These are phyloP conservation scores for Gastrolobium bilobum DNA, from an alignment of 306 rosid genomes.

Conservation along the genomic window DNA sequence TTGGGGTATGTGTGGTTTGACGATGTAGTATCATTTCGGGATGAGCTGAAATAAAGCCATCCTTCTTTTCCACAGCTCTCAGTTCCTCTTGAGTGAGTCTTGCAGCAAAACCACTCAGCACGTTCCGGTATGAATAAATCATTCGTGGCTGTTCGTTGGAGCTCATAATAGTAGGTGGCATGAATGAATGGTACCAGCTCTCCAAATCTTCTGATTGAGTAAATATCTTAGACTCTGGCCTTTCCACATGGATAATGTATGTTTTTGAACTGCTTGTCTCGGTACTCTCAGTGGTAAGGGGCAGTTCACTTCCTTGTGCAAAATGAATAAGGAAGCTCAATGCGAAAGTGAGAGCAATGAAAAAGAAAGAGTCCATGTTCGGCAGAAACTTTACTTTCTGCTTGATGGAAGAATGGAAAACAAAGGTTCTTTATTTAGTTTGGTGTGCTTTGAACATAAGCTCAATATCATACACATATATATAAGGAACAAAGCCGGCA, in stretches of 20 bases:
- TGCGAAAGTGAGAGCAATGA: constrained; percentile 52
- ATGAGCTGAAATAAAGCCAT: constrained; percentile 67
- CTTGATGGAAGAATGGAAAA: constrained; percentile 25
- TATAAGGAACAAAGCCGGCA: constrained; percentile 33
- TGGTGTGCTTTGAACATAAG: constrained; percentile 6
- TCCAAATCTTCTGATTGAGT: constrained; percentile 49
- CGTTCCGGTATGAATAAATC: constrained; percentile 60
- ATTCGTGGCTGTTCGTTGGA: constrained; percentile 44
- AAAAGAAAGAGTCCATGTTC: constrained; percentile 55
- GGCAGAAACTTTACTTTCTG: constrained; percentile 40
- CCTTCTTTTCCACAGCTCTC: constrained; percentile 53
- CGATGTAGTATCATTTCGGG: constrained; percentile 48
- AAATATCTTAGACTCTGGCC: constrained; percentile 51
- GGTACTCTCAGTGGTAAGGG: not conserved
- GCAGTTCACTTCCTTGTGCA: constrained; percentile 48
- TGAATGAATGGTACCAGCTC: constrained; percentile 70
- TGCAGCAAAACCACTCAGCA: constrained; percentile 76
- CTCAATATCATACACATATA: not conserved
- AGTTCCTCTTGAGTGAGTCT: constrained; percentile 63
- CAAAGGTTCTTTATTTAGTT: constrained; percentile 36
- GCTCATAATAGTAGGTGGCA: constrained; percentile 54
- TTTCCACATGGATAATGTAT: constrained; percentile 63
- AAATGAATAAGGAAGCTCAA: constrained; percentile 46
- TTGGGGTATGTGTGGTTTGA: constrained; percentile 73
- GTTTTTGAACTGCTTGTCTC: constrained; percentile 50